These are phyloP conservation scores for Diaporthe longicolla DNA, from an alignment of 2,329 filamentous ascomycete genomes.

Conservation along the genomic window DNA sequence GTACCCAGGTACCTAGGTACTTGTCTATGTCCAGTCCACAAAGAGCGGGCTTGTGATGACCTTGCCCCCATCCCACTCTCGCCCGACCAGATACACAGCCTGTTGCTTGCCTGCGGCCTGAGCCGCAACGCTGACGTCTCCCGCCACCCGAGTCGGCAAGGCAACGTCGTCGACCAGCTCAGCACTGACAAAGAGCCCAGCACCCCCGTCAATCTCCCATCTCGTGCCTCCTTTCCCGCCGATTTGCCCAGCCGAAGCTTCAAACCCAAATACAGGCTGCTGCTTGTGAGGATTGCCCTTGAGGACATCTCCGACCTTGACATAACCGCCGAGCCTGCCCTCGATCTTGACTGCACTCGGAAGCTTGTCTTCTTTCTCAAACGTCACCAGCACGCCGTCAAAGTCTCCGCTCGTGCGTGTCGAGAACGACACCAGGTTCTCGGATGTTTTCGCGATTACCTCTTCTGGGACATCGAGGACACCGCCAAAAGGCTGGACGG, in stretches of 20 bases:
- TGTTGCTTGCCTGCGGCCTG: constrained; percentile 21
- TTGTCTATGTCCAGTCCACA: constrained; percentile 29
- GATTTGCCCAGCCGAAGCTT: constrained; percentile 41
- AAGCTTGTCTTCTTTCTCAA: neutral
- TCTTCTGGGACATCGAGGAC: constrained; percentile 47
- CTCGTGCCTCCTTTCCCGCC: constrained; percentile 42
- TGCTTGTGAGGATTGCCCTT: constrained; percentile 49
- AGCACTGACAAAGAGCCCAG: constrained; percentile 47
- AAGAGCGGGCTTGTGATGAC: constrained; percentile 47
- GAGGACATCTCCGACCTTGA: constrained; percentile 50
- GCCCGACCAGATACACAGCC: constrained; percentile 45
- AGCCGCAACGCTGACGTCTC: constrained; percentile 38
- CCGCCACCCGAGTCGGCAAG: constrained; percentile 46
- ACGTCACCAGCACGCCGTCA: constrained; percentile 48
- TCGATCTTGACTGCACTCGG: constrained; percentile 44
- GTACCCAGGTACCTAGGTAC: no score
- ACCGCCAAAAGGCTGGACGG: constrained; percentile 47
- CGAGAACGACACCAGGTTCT: constrained; percentile 45
- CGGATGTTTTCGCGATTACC: constrained; percentile 36
- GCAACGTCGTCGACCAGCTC: constrained; percentile 44
- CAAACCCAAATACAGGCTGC: constrained; percentile 46
- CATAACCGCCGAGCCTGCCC: constrained; percentile 49
- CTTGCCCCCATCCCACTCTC: constrained; percentile 46
- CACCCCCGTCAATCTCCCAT: constrained; percentile 46
- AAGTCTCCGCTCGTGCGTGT: constrained; percentile 51